phyloP scores from a whole-genome alignment of 2,329 filamentous ascomycete species.

The Xylariaceae sp. region DNA sequence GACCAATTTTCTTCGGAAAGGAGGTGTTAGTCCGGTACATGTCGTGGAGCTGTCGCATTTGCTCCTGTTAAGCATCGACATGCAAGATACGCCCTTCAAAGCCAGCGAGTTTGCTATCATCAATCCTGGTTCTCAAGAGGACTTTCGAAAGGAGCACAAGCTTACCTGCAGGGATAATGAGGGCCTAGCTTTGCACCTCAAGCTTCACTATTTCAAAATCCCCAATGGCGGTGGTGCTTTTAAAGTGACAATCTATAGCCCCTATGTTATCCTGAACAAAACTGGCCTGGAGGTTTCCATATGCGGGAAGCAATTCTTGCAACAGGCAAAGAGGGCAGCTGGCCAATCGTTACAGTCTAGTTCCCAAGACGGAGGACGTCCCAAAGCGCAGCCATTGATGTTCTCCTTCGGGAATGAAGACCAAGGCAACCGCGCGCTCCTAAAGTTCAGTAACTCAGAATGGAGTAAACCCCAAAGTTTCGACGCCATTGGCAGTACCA shows the following conservation, averaged over 20 bases:
- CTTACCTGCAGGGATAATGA: slow-evolving; percentile 81
- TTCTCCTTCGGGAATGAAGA: slow-evolving; percentile 90
- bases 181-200: slow-evolving; percentile 72
- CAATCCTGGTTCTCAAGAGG: slow-evolving; percentile 81
- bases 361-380: slow-evolving; percentile 48
- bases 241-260: slow-evolving; percentile 90
- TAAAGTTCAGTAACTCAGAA: slow-evolving; percentile 83
- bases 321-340: slow-evolving; percentile 76
- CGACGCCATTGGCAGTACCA: slow-evolving; percentile 90
- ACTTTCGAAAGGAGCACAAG: slow-evolving; percentile 78
- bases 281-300: slow-evolving; percentile 86
- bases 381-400: slow-evolving; percentile 87
- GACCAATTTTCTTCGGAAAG: slow-evolving; percentile 96
- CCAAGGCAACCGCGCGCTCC: slow-evolving; percentile 79
- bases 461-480: slow-evolving; percentile 99
- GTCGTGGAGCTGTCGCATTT: slow-evolving; percentile 95
- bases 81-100: slow-evolving; percentile 94
- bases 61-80: slow-evolving; percentile 85
- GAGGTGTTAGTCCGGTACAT: slow-evolving; percentile 93
- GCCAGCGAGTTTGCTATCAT: slow-evolving; percentile 96
- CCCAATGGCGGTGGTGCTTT: slow-evolving; percentile 93
- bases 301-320: slow-evolving; percentile 82
- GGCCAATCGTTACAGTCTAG: slow-evolving; percentile 64
- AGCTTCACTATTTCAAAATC: slow-evolving; percentile 84
- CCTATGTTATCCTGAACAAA: slow-evolving; percentile 92